A percentile compares a stretch with the other conserved stretches of the same genome.
Evolutionary conservation across 306 rosid genomes (phyloP).

Genomic region (Spatholobus suberectus): DNA sequence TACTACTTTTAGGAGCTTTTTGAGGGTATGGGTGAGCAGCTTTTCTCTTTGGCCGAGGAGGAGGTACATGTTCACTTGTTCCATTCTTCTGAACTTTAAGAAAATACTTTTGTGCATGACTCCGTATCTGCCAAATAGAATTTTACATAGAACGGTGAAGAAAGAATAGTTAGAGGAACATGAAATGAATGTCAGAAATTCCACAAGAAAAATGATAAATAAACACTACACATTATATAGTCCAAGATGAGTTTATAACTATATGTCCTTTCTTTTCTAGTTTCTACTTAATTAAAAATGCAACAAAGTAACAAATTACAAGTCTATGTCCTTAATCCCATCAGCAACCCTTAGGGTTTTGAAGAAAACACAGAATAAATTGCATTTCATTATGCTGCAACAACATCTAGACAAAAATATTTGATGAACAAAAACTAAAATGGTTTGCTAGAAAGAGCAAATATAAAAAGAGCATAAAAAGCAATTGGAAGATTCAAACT

Average conservation of each 20-base stretch:
- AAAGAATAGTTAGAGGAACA: background rate
- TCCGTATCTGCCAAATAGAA: conserved; percentile 74
- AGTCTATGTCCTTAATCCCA: background rate
- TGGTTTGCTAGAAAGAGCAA: background rate
- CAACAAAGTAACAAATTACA: conserved; percentile 14
- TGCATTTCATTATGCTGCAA: background rate
- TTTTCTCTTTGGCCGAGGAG: conserved; percentile 96
- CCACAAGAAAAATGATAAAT: conserved; percentile 25
- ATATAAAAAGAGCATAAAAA: conserved; percentile 6
- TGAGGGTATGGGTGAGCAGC: conserved; percentile 98
- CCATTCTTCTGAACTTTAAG: conserved; percentile 94
- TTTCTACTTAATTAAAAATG: background rate
- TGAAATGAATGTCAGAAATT: background rate
- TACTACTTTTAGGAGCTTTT: conserved; percentile 77
- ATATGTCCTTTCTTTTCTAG: conserved; percentile 8
- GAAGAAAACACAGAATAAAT: conserved; percentile 3
- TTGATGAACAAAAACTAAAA: background rate
- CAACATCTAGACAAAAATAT: background rate
- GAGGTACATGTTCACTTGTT: conserved; percentile 90
- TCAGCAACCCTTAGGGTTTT: background rate
- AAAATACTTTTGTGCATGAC: conserved; percentile 98
- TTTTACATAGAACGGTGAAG: background rate
- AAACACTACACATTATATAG: conserved; percentile 16
- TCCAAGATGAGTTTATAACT: conserved; percentile 11
- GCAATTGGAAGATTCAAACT: background rate